These are phyloP conservation scores for Neoboletus brunneissimus DNA, from an alignment of 768 basidiomycete genomes.

Conservation along the genomic window DNA sequence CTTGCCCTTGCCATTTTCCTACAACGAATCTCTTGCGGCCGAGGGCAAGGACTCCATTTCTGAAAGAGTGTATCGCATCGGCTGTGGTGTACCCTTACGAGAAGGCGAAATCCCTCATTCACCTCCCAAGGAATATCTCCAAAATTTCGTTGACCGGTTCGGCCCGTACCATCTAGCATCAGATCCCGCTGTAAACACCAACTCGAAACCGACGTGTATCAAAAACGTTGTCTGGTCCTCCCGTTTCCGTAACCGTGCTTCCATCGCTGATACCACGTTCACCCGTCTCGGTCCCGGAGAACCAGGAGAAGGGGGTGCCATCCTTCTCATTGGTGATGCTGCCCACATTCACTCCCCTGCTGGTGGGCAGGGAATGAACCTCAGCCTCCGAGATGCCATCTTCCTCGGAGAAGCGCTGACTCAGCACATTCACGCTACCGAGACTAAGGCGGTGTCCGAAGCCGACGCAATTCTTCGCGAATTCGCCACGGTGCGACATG, in stretches of 20 bases:
- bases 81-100: conserved; percentile 35
- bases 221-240: conserved; percentile 44
- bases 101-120: conserved; percentile 36
- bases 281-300: too few species aligned
- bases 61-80: conserved; percentile 38
- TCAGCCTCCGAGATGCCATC: too few species aligned
- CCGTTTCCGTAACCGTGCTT: conserved; percentile 44
- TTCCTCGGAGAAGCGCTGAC: too few species aligned
- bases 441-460: too few species aligned
- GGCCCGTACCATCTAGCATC: conserved; percentile 37
- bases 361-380: too few species aligned
- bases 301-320: too few species aligned
- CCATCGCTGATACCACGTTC: too few species aligned
- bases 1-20: conserved; percentile 34
- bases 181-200: conserved; percentile 33
- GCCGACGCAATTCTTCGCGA: too few species aligned
- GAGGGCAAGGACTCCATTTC: conserved; percentile 7
- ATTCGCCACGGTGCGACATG: too few species aligned
- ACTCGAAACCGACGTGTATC: conserved; percentile 32
- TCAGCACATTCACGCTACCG: too few species aligned
- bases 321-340: too few species aligned
- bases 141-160: conserved; percentile 40
- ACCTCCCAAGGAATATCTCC: conserved; percentile 42
- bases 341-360: too few species aligned
- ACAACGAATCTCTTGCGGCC: conserved; percentile 16